Base-by-base conservation (phyloP, 805 yeast species). In the Spathaspora girioi region DNA sequence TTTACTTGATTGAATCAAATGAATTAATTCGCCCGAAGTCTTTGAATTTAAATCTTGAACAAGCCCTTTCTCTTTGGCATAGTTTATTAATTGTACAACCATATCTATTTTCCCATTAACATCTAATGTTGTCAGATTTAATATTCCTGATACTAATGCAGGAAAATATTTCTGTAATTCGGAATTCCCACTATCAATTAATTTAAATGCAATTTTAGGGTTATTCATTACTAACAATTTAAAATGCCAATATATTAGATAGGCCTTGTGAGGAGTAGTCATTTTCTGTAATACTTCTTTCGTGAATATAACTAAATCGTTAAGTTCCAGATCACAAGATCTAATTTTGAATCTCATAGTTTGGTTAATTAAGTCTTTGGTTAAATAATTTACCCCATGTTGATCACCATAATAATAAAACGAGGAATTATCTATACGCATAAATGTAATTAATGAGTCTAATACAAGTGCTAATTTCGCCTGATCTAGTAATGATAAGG, bases 171-270 rank as follows among this genome's bases (percentile, higher is more conserved):
- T 35, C 17, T 15, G 18, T n/a, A 35, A 4, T 3, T 35, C 40
- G 2, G 9, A 5, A 35, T 35, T 35, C 11, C 18, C 40, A 35
- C 40, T 35, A 15, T 35, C 40, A n/a, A 29, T 17, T 42, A 17
- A 47, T 43, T 57, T 57, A 26, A 69, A 15, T 1, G 71, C 55
- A 15, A 56, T 56, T n/a, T 19, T 23, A 1, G 75, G 74, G 45
- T 65, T 63, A 4, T 59, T 61, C 27, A 54, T 51, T n/a, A 69
- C 66, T 56, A 69, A 57, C 31, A 56, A 46, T 50, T 62, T 59
- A 46, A 60, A 63, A n/a, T 69, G 26, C 53, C 51, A 47, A 26
- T 35, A 12, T 10, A 31, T 32, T 9, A 46, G 38, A 27, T 17
- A 12, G 7, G 40, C 15, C 3, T 38, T 18, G 1, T 12, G 26